A percentile compares a stretch with the other conserved stretches of the same genome.
phyloP scores from a whole-genome alignment of 2,329 filamentous ascomycete species.

The Curvularia lunata region DNA sequence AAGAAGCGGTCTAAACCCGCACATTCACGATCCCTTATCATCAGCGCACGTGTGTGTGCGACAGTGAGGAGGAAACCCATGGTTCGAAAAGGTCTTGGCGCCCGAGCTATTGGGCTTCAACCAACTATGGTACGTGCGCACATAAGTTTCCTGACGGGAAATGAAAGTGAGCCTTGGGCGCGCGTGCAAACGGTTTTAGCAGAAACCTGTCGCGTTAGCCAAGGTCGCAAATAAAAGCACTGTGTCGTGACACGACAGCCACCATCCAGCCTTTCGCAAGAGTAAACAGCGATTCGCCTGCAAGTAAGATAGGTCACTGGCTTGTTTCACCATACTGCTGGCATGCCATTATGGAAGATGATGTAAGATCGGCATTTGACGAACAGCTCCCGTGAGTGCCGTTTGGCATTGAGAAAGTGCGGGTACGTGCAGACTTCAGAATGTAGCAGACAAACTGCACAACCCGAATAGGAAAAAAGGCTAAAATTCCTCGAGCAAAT shows the following conservation, averaged over 20 bases:
- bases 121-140: slow-evolving; percentile 11
- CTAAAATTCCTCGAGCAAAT: background rate
- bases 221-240: background rate
- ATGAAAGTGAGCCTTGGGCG: slow-evolving; percentile 1
- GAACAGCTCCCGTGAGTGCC: background rate
- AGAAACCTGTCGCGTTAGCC: background rate
- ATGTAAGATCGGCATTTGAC: background rate
- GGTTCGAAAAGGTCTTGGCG: slow-evolving; percentile 6
- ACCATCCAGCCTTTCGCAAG: background rate
- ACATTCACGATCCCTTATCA: background rate
- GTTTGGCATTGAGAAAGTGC: background rate
- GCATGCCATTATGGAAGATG: slow-evolving; percentile 1
- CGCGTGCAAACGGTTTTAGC: background rate
- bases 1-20: background rate
- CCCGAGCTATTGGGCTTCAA: slow-evolving; percentile 4
- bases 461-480: background rate
- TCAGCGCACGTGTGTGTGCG: background rate
- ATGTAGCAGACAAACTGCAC: background rate
- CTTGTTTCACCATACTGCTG: background rate
- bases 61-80: slow-evolving; percentile 6
- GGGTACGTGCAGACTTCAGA: background rate
- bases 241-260: background rate
- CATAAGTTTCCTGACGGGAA: background rate
- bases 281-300: slow-evolving; percentile 8
- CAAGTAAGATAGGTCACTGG: background rate